phyloP scores from a whole-genome alignment of 108 stramenopile genomes.

The Nitzschia putrida region DNA sequence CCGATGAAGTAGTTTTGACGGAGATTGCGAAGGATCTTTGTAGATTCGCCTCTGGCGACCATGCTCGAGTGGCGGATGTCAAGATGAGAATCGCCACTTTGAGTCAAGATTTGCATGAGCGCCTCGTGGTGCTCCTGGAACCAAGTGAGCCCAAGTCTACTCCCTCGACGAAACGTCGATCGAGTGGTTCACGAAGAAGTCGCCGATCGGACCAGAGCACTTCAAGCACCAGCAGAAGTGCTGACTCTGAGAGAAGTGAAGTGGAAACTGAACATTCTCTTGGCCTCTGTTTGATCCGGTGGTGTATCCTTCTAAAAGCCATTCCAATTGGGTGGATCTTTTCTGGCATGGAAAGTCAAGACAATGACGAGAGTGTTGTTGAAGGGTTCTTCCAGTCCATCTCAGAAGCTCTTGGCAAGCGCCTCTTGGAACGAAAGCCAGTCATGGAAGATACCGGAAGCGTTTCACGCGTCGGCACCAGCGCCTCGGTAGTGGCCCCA shows the following conservation, averaged over 20 bases:
- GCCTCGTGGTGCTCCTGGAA: slow-evolving; percentile 53
- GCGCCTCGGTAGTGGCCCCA: neutral
- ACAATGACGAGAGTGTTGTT: slow-evolving; percentile 39
- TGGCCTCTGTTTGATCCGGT: slow-evolving; percentile 58
- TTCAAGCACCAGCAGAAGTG: slow-evolving; percentile 3
- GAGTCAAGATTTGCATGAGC: slow-evolving; percentile 56
- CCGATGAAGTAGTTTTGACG: slow-evolving; percentile 60
- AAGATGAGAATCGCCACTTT: slow-evolving; percentile 55
- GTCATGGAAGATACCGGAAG: slow-evolving; percentile 5
- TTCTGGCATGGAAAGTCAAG: slow-evolving; percentile 24
- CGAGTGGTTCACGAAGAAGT: slow-evolving; percentile 5
- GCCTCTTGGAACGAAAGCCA: slow-evolving; percentile 32
- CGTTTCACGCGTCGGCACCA: neutral
- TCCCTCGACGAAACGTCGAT: neutral
- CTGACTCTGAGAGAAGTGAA: slow-evolving; percentile 15
- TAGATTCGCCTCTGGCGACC: slow-evolving; percentile 60
- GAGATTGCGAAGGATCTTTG: slow-evolving; percentile 60
- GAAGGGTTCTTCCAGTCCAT: slow-evolving; percentile 40
- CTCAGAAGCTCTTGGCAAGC: slow-evolving; percentile 35
- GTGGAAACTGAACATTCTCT: slow-evolving; percentile 65
- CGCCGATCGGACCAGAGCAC: slow-evolving; percentile 14
- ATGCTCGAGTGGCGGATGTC: slow-evolving; percentile 66
- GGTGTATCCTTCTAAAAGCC: slow-evolving; percentile 53
- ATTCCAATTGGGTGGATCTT: slow-evolving; percentile 39
- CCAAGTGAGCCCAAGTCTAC: slow-evolving; percentile 23